Evolutionary conservation across 768 basidiomycete genomes (phyloP), one percentile per base, ranked within the genome.

Genomic region (Sporobolomyces pararoseus): DNA sequence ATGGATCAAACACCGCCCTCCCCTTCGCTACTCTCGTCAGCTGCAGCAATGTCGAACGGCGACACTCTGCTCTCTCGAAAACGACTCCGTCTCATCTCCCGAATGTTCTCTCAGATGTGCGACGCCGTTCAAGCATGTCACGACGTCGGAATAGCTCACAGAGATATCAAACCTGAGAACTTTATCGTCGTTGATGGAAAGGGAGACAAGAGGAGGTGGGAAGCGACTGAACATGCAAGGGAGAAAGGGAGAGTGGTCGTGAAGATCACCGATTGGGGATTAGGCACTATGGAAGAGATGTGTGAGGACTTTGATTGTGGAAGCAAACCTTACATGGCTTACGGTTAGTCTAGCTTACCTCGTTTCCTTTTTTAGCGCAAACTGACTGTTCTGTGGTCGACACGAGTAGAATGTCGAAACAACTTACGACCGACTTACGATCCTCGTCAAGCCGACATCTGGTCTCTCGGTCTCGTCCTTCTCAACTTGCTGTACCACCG

Each of bases 391-490:
- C 49, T 34, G n/a, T n/a, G n/a, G n/a, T n/a, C n/a, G n/a, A n/a
- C n/a, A n/a, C n/a, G n/a, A n/a, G n/a, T n/a, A 92, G 95, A 98
- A 83, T 98, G 96, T 82, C 88, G 95, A 79, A 98, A 98, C 83
- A 96, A 97, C 80, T 84, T 93, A 74, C 90, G 89, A 34, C 94
- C 96, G 72, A 90, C 89, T 58, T 99, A 99, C 83, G 85, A 86
- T 73, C 93, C 95, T 71, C 89, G 89, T 76, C 90, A 90, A 66
- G 96, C 96, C 70, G 95, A 99, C 81, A 92, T 99, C 63, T 99
- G 92, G 95, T 97, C 95, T 31, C 84, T 99, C 75, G 95, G 95
- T 71, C 96, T 99, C 79, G 96, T 99, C 74, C 86, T 99, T 76
- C 91, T 99, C 84, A 99, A 99, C 80, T 94, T 98, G 91, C 83